Base-by-base conservation (phyloP, 176 grass and related monocot genomes). In the Aegilops umbellulata region DNA sequence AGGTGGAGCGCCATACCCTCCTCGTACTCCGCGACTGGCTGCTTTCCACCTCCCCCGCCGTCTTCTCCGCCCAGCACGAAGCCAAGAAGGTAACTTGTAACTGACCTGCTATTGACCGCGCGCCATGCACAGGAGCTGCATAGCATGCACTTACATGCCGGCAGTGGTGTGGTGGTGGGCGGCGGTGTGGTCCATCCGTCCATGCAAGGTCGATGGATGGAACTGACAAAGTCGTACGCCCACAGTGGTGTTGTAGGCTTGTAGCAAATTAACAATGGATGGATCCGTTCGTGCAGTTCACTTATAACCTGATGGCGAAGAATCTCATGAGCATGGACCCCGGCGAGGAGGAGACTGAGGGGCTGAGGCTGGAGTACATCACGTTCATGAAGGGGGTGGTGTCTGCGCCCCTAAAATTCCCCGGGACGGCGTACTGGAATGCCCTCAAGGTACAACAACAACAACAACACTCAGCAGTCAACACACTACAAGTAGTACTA, bases 381-480 rank as follows among this genome's bases (percentile, higher is more conserved):
- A 94, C 97, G 62, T 94, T 98, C 97, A 98, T 98, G 97, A 98
- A 96, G 74, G 97, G 96, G 6, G 88, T 98, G 3, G 90, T 98
- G 7, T 95, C 97, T 26, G 84, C 92, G 70, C 94, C 97, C 29
- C 87, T 98, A 13, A 98, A 98, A 74, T 92, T 98, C 65, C 97
- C 97, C 7, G 97, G 97, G 53, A 98, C 94, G 51, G 34, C 97
- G 6, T 98, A 98, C 81, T 88, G 90, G 90, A 98, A 94, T 80
- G 97, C 97, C 86, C 86, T 95, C 47, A 98, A 92, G 89, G 95
- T 51, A 51, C 47, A 29, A 29, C 29, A 29, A 29, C 29, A 29
- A 29, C 29, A 29, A 29, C 29, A 29, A 29, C 29, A 29, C 29
- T 29, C 29, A 29, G 29, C 29, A 29, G 29, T 29, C 29, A 29